A percentile compares a stretch with the other conserved stretches of the same genome.
Conservation (phyloP, 2,329 filamentous ascomycete genomes). For the Blastomyces gilchristii region DNA sequence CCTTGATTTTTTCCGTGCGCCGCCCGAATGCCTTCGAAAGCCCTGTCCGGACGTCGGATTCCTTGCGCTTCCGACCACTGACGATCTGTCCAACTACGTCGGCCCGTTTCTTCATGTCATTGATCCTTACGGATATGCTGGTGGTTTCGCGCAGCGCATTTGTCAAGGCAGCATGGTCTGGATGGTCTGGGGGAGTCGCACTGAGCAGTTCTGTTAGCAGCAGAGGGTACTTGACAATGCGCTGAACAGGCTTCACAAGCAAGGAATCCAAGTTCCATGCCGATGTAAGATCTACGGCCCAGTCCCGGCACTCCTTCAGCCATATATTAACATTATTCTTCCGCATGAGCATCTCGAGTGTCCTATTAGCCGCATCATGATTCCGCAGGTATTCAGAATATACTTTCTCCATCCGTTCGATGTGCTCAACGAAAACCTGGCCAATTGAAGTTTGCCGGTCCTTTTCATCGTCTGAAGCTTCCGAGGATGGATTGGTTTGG, state of each 20-base stretch:
- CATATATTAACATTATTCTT: constrained; percentile 59
- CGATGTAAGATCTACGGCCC: constrained; percentile 80
- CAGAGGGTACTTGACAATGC: constrained; percentile 86
- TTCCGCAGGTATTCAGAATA: constrained; percentile 57
- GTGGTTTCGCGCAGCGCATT: constrained; percentile 60
- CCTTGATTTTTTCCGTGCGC: constrained; percentile 74
- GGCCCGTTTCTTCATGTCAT: constrained; percentile 90
- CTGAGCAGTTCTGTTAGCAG: constrained; percentile 71
- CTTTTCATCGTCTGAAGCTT: constrained; percentile 42
- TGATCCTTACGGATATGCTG: constrained; percentile 59
- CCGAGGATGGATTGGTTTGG: constrained; percentile 17
- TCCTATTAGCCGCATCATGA: constrained; percentile 53
- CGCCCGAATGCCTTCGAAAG: constrained; percentile 84
- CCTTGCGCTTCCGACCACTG: constrained; percentile 65
- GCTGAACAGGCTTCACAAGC: constrained; percentile 94
- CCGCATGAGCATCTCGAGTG: constrained; percentile 44
- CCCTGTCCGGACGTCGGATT: constrained; percentile 75
- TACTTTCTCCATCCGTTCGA: constrained; percentile 52
- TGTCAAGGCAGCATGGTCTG: constrained; percentile 63
- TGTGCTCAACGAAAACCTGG: constrained; percentile 46
- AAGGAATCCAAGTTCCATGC: constrained; percentile 94
- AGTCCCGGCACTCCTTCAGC: constrained; percentile 86
- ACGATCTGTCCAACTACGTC: constrained; percentile 88
- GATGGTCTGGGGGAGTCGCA: constrained; percentile 70
- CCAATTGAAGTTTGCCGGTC: constrained; percentile 51